A percentile compares a stretch with the other conserved stretches of the same genome.
Conservation (phyloP, 2,329 filamentous ascomycete genomes). For the Monilinia fructicola region DNA sequence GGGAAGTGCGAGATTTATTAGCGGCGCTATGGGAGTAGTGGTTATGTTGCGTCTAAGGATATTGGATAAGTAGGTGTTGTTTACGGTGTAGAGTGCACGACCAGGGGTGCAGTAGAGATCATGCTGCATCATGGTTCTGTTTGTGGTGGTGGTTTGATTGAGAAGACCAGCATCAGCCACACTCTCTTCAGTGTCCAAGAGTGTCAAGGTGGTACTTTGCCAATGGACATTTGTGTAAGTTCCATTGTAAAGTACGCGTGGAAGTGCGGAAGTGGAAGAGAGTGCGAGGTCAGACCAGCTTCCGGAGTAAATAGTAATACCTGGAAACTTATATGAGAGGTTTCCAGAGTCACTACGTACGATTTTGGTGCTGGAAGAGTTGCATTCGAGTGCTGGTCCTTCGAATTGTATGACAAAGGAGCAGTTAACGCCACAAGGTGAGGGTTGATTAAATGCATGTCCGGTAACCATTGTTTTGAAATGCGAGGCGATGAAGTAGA, state of each 20-base stretch:
- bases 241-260: background rate
- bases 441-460: constrained; percentile 25
- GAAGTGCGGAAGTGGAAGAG: background rate
- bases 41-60: constrained; percentile 21
- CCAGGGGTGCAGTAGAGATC: constrained; percentile 26
- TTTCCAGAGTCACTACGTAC: background rate
- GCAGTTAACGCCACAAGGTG: constrained; percentile 32
- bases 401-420: constrained; percentile 29
- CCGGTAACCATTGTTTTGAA: constrained; percentile 29
- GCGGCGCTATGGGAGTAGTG: constrained; percentile 1
- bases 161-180: background rate
- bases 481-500: constrained; percentile 27
- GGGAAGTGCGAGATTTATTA: constrained; percentile 23
- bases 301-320: constrained; percentile 8
- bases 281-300: background rate
- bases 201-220: constrained; percentile 4
- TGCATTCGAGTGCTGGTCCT: constrained; percentile 28
- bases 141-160: background rate
- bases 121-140: constrained; percentile 17
- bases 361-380: constrained; percentile 1
- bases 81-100: constrained; percentile 29
- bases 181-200: background rate
- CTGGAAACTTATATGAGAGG: background rate
- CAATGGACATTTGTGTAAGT: constrained; percentile 5
- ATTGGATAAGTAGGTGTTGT: constrained; percentile 28